These are phyloP conservation scores for Cairneyella variabilis DNA, from an alignment of 495 filamentous ascomycete species.

Conservation along the genomic window DNA sequence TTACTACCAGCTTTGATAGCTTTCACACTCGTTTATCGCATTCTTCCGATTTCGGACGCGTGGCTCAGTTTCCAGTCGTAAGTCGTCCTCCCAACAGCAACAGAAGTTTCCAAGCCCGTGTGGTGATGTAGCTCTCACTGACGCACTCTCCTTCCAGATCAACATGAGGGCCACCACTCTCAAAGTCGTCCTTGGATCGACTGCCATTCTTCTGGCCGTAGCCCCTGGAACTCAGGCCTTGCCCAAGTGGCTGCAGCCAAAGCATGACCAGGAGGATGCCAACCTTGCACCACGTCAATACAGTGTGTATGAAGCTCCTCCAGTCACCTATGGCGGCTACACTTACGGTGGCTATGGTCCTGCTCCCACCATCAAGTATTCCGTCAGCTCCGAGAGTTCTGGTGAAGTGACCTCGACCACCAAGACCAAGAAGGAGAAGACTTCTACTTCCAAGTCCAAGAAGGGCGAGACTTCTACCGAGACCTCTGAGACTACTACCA, in stretches of 20 bases:
- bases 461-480: not conserved
- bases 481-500: not conserved
- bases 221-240: conserved; percentile 28
- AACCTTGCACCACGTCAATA: conserved; percentile 15
- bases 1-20: not conserved
- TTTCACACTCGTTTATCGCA: conserved; percentile 1
- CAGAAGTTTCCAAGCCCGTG: too few species aligned
- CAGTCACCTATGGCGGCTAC: conserved; percentile 39
- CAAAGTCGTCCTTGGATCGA: conserved; percentile 32
- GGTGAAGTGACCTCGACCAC: conserved; percentile 9
- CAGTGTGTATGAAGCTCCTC: conserved; percentile 35
- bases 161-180: conserved; percentile 36
- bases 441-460: not conserved
- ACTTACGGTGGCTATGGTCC: conserved; percentile 33
- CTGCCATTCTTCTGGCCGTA: conserved; percentile 29
- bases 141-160: conserved; percentile 6
- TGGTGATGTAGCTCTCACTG: not conserved
- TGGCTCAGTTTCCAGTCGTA: too few species aligned
- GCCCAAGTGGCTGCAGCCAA: conserved; percentile 24
- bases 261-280: conserved; percentile 20
- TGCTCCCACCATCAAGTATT: conserved; percentile 21
- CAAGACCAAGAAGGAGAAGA: not conserved
- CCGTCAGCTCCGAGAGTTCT: conserved; percentile 2
- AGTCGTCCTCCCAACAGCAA: too few species aligned
- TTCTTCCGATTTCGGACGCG: too few species aligned